These are phyloP conservation scores for Trichoderma hamatum DNA, from an alignment of 2,329 filamentous ascomycete species.

Conservation along the genomic window DNA sequence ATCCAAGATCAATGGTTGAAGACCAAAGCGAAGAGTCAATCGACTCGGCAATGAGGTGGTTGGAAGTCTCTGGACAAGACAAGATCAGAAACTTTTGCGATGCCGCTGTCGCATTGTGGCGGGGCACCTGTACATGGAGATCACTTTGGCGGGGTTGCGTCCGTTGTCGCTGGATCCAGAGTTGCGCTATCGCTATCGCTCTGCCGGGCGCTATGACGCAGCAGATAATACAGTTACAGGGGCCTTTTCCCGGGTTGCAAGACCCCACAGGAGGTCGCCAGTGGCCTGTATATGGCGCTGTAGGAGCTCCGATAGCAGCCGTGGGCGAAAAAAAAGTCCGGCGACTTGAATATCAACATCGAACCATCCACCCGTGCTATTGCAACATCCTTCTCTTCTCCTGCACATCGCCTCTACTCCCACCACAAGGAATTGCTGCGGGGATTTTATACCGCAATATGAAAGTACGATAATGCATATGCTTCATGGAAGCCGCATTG, in stretches of 20 bases:
- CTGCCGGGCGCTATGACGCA: conserved; percentile 22
- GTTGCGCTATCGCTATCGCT: conserved; percentile 13
- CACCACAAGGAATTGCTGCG: background rate
- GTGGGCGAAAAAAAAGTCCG: conserved; percentile 9
- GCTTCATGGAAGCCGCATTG: conserved; percentile 35
- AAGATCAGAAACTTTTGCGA: conserved; percentile 15
- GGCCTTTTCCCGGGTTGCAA: background rate
- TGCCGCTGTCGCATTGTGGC: conserved; percentile 20
- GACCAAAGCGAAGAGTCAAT: background rate
- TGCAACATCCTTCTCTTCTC: background rate
- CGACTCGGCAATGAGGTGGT: background rate
- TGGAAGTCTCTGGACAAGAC: background rate
- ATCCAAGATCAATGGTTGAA: background rate
- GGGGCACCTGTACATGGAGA: conserved; percentile 6
- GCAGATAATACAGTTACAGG: conserved; percentile 11
- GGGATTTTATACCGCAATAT: conserved; percentile 29
- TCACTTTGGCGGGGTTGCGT: conserved; percentile 25
- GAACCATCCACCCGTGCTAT: conserved; percentile 1
- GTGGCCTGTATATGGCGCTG: background rate
- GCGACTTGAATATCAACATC: conserved; percentile 10
- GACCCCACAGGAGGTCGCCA: background rate
- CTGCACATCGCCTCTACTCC: background rate
- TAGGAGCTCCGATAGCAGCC: conserved; percentile 4
- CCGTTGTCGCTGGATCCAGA: conserved; percentile 25
- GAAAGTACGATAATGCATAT: conserved; percentile 36